Conservation (phyloP, 2,329 filamentous ascomycete genomes). For the Colletotrichum plurivorum region DNA sequence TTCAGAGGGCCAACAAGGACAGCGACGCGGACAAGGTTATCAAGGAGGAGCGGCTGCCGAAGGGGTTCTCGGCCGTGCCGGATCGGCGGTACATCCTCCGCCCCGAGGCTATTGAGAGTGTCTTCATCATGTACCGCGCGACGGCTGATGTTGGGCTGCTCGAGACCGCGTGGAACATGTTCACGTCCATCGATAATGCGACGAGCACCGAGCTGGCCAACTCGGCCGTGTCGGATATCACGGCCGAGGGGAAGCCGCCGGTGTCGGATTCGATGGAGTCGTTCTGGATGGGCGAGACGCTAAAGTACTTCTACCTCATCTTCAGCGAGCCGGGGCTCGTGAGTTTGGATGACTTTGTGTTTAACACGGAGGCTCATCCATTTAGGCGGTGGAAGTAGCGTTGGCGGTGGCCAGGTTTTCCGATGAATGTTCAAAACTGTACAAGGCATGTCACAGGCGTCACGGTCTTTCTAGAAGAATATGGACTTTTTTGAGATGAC, state of each 20-base stretch:
- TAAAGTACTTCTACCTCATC: conserved; percentile 58
- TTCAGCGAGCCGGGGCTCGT: conserved; percentile 69
- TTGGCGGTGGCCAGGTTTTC: too few species aligned
- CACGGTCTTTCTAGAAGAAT: too few species aligned
- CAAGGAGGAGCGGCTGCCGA: conserved; percentile 43
- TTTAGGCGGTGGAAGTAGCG: conserved; percentile 33
- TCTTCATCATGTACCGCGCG: conserved; percentile 76
- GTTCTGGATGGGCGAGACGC: conserved; percentile 48
- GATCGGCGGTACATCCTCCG: conserved; percentile 66
- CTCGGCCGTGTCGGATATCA: conserved; percentile 67
- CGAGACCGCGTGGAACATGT: conserved; percentile 76
- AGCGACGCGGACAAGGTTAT: conserved; percentile 46
- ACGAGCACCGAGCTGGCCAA: conserved; percentile 67
- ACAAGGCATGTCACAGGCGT: too few species aligned
- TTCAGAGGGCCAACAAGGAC: conserved; percentile 39
- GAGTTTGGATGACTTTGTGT: conserved; percentile 72
- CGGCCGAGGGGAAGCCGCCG: conserved; percentile 49
- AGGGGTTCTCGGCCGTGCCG: conserved; percentile 46
- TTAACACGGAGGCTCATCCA: conserved; percentile 56
- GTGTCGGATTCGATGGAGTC: conserved; percentile 74
- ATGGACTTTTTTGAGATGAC: too few species aligned
- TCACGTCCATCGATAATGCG: conserved; percentile 63
- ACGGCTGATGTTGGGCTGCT: conserved; percentile 69
- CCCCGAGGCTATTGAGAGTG: conserved; percentile 77
- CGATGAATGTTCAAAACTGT: too few species aligned